Conservation (phyloP, 495 filamentous ascomycete genomes). For the Halenospora varia region DNA sequence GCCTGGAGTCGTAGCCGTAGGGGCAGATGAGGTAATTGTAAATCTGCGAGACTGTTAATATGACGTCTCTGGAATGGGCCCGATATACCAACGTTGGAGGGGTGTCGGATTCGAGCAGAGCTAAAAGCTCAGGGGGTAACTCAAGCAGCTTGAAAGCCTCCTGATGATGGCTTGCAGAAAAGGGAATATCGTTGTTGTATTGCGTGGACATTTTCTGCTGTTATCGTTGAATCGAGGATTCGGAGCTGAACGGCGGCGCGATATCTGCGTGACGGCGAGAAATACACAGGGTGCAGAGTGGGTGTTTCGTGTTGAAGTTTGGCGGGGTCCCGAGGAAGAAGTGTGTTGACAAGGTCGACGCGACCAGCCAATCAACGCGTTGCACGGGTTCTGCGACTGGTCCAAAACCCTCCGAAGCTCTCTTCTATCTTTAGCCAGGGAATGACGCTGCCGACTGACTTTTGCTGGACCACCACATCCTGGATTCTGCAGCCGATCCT, state of each 20-base stretch:
- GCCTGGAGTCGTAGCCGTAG: slow-evolving; percentile 36
- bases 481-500: neutral
- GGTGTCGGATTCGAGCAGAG: slow-evolving; percentile 56
- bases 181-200: slow-evolving; percentile 49
- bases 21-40: slow-evolving; percentile 13
- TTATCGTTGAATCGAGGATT: neutral
- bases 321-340: slow-evolving; percentile 10
- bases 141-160: slow-evolving; percentile 68
- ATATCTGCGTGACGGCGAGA: neutral
- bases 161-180: slow-evolving; percentile 51
- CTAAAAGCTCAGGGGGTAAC: slow-evolving; percentile 68
- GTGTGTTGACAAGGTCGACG: slow-evolving; percentile 5
- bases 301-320: slow-evolving; percentile 19
- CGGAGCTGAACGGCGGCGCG: neutral
- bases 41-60: slow-evolving; percentile 23
- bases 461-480: neutral
- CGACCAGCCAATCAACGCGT: slow-evolving; percentile 20
- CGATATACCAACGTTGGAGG: slow-evolving; percentile 49
- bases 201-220: slow-evolving; percentile 51
- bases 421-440: neutral
- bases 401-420: slow-evolving; percentile 3
- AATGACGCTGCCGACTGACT: neutral
- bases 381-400: neutral
- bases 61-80: slow-evolving; percentile 23
- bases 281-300: neutral